Conservation (phyloP, 2,329 filamentous ascomycete genomes). For the Aspergillus cejpii region DNA sequence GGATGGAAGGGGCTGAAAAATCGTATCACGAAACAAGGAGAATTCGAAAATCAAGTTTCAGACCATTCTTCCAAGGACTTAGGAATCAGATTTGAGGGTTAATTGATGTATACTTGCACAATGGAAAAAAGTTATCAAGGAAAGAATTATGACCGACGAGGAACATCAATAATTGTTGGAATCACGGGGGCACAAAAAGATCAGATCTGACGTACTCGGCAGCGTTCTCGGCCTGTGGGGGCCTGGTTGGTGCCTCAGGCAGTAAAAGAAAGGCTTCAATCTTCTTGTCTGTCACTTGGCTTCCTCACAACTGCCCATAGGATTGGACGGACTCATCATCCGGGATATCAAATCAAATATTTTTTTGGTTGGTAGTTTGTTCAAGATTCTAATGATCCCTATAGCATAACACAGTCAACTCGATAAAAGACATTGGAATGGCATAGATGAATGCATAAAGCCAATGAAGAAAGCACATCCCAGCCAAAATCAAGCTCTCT, state of each 20-base stretch:
- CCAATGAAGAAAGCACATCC: conserved; percentile 9
- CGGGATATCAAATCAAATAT: background rate
- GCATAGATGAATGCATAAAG: background rate
- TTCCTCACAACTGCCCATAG: no score
- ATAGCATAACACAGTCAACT: no score
- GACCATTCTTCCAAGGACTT: conserved; percentile 20
- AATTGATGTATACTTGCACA: background rate
- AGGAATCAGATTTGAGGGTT: conserved; percentile 8
- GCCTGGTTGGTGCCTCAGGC: background rate
- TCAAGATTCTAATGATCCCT: conserved; percentile 8
- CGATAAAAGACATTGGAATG: no score
- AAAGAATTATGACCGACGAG: conserved; percentile 2
- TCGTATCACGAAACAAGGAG: conserved; percentile 13
- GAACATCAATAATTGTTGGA: conserved; percentile 5
- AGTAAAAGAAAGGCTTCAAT: no score
- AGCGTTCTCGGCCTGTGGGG: conserved; percentile 13
- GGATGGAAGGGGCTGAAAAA: conserved; percentile 20
- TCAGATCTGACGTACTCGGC: conserved; percentile 19
- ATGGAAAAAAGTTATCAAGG: conserved; percentile 3
- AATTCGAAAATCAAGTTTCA: conserved; percentile 12
- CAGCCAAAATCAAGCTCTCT: conserved; percentile 18
- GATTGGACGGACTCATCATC: background rate
- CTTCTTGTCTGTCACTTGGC: background rate
- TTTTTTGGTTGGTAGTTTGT: background rate
- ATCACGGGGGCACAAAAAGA: conserved; percentile 1